A percentile compares a stretch with the other conserved stretches of the same genome.
phyloP scores from a whole-genome alignment of 139 green algal species.

The Dunaliella primolecta region DNA sequence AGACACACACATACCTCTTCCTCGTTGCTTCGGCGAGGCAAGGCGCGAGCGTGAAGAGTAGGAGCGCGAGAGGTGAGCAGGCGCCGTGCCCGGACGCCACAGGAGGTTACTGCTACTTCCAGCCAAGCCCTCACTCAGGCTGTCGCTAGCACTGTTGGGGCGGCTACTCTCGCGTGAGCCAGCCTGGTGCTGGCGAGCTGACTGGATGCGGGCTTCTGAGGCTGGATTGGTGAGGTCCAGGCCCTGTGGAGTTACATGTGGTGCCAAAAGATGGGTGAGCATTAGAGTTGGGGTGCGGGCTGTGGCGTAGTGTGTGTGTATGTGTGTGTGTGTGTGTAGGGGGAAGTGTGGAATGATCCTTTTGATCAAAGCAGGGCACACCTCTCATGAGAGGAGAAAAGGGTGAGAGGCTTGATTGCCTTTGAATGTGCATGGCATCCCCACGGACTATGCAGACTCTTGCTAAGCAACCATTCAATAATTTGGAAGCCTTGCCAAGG shows the following conservation, averaged over 20 bases:
- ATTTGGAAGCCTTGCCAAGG: too few species aligned
- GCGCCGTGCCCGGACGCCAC: background rate
- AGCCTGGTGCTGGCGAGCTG: background rate
- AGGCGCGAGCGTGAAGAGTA: background rate
- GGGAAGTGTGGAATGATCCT: background rate
- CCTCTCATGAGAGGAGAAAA: too few species aligned
- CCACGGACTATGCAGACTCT: too few species aligned
- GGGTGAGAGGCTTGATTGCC: too few species aligned
- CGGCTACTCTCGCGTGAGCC: background rate
- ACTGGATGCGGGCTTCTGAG: background rate
- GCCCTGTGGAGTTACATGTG: too few species aligned
- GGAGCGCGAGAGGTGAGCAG: background rate
- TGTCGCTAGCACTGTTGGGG: background rate
- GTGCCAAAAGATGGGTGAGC: too few species aligned
- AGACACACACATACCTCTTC: too few species aligned
- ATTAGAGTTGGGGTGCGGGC: too few species aligned
- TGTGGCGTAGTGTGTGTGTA: background rate
- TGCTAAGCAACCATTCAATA: too few species aligned
- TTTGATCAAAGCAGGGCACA: too few species aligned
- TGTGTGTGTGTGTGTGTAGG: background rate
- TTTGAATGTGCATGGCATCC: too few species aligned
- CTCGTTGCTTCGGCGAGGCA: background rate
- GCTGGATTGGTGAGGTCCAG: background rate
- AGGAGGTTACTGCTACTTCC: background rate
- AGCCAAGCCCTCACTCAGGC: background rate